phyloP scores from a whole-genome alignment of 2,329 filamentous ascomycete species.

The Pseudogymnoascus verrucosus region DNA sequence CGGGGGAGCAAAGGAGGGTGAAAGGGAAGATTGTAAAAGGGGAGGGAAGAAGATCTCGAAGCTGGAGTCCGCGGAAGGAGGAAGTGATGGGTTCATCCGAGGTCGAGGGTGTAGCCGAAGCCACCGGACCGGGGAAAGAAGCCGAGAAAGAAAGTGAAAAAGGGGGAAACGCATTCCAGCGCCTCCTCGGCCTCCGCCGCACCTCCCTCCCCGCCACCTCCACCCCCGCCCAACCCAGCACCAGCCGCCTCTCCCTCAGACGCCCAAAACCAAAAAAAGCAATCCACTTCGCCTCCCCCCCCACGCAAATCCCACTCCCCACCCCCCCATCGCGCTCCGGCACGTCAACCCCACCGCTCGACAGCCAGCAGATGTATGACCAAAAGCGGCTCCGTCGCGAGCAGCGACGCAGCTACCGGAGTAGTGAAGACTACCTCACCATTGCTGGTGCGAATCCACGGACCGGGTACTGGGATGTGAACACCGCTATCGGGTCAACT shows the following conservation, averaged over 20 bases:
- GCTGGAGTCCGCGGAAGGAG: background rate
- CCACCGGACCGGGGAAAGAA: too few species aligned
- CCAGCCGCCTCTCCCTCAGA: background rate
- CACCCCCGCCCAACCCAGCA: background rate
- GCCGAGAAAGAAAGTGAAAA: background rate
- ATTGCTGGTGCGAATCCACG: slow-evolving; percentile 51
- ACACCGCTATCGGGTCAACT: slow-evolving; percentile 33
- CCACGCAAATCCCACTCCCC: background rate
- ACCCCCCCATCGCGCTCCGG: background rate
- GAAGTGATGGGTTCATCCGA: background rate
- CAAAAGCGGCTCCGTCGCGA: slow-evolving; percentile 22
- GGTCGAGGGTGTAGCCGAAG: too few species aligned
- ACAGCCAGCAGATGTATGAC: slow-evolving; percentile 13
- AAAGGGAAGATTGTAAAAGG: background rate
- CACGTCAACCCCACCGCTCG: slow-evolving; percentile 26
- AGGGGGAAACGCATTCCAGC: background rate
- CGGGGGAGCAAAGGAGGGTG: background rate
- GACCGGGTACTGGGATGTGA: slow-evolving; percentile 44
- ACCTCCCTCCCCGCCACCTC: background rate
- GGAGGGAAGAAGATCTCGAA: background rate
- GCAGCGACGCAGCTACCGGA: slow-evolving; percentile 39
- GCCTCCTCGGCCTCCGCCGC: background rate
- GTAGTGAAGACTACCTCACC: slow-evolving; percentile 50
- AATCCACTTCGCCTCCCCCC: slow-evolving; percentile 11
- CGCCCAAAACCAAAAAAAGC: slow-evolving; percentile 26